These are phyloP conservation scores for Spinellus fusiger DNA, from an alignment of 192 early-diverging fungal species.

Conservation along the genomic window DNA sequence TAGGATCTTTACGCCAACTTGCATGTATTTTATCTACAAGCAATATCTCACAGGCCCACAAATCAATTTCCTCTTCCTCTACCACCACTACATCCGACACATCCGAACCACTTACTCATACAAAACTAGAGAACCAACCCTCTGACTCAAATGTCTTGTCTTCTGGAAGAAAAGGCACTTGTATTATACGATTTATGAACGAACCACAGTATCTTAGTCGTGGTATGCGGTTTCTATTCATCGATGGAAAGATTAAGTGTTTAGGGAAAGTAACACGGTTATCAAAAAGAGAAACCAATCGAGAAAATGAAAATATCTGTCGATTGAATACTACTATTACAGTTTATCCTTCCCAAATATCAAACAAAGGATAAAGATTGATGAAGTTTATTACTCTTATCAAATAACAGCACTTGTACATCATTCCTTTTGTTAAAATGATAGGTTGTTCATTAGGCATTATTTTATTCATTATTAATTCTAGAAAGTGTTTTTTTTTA, in stretches of 20 bases:
- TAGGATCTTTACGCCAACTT: conserved; percentile 52
- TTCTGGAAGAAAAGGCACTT: conserved; percentile 43
- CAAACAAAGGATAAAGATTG: neutral
- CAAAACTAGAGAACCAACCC: too few relatives aligned
- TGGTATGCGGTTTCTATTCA: conserved; percentile 56
- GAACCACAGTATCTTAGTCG: conserved; percentile 57
- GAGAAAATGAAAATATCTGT: neutral
- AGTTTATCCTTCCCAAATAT: neutral
- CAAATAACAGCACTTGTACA: too few relatives aligned
- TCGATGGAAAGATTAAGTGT: conserved; percentile 60
- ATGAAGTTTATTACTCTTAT: too few relatives aligned
- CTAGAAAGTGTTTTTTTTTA: too few relatives aligned
- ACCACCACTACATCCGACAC: conserved; percentile 6
- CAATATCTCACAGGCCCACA: conserved; percentile 12
- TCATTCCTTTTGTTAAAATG: too few relatives aligned
- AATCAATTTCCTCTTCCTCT: neutral
- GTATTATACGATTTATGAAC: conserved; percentile 50
- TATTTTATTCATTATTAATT: too few relatives aligned
- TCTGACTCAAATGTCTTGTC: conserved; percentile 13
- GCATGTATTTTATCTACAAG: conserved; percentile 43
- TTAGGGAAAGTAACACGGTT: conserved; percentile 55
- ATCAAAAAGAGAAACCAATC: neutral
- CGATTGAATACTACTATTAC: neutral
- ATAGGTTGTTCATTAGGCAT: too few relatives aligned
- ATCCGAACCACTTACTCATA: neutral